Percentiles rank a stretch among this genome's conserved stretches.
Evolutionary conservation across 2,329 filamentous ascomycete species (phyloP).

Genomic region (Diaporthe destruens): DNA sequence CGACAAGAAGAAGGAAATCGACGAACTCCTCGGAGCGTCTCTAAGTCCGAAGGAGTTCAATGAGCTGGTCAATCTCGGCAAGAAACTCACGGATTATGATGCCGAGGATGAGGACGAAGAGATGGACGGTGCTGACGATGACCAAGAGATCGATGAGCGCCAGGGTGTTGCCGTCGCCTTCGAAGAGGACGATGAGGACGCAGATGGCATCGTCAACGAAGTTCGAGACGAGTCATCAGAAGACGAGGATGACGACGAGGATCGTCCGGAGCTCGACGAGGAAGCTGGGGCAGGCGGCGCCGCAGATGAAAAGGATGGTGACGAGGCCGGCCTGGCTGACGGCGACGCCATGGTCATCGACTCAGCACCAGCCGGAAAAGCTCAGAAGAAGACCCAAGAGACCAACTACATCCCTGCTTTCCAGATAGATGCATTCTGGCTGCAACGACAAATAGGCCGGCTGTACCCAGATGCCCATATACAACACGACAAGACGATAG

Average conservation of each 20-base stretch:
- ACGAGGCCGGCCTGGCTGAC: constrained; percentile 64
- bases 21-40: constrained; percentile 88
- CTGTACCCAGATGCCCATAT: constrained; percentile 92
- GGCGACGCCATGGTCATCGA: constrained; percentile 89
- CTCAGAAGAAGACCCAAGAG: constrained; percentile 62
- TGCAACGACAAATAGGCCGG: constrained; percentile 90
- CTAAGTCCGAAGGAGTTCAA: constrained; percentile 94
- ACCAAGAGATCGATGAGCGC: constrained; percentile 88
- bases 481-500: constrained; percentile 91
- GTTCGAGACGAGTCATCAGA: constrained; percentile 90
- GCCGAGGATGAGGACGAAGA: constrained; percentile 95
- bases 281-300: constrained; percentile 64
- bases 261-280: constrained; percentile 66
- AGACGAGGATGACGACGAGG: constrained; percentile 67
- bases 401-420: constrained; percentile 80
- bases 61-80: constrained; percentile 93
- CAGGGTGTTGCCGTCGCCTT: constrained; percentile 99
- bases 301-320: constrained; percentile 61
- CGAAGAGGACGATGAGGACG: constrained; percentile 89
- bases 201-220: constrained; percentile 82
- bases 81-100: constrained; percentile 99
- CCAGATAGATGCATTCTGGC: constrained; percentile 97
- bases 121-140: constrained; percentile 77
- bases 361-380: constrained; percentile 66
- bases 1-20: constrained; percentile 97